A percentile compares a stretch with the other conserved stretches of the same genome.
Conservation (phyloP, 345 rosid species). For the Euphorbia lathyris region DNA sequence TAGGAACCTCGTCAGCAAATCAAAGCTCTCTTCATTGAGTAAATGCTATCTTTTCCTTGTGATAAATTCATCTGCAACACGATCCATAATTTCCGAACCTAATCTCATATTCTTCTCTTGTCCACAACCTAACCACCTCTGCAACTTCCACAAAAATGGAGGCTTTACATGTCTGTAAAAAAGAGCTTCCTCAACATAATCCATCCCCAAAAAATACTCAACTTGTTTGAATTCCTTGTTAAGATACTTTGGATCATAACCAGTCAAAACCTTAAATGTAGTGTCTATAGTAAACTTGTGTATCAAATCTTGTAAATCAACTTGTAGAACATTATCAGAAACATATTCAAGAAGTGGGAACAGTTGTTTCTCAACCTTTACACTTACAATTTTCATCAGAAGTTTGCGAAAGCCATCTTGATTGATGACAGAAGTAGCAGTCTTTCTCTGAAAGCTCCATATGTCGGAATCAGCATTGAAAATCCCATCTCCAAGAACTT, state of each 20-base stretch:
- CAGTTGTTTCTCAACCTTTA: slow-evolving; percentile 41
- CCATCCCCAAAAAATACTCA: slow-evolving; percentile 46
- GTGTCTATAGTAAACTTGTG: slow-evolving; percentile 59
- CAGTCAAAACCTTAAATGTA: slow-evolving; percentile 46
- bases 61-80: slow-evolving; percentile 34
- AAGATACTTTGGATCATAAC: slow-evolving; percentile 53
- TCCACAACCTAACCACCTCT: slow-evolving; percentile 51
- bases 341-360: slow-evolving; percentile 44
- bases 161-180: slow-evolving; percentile 60
- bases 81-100: slow-evolving; percentile 42
- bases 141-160: slow-evolving; percentile 55
- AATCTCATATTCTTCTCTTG: slow-evolving; percentile 51
- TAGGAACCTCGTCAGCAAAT: slow-evolving; percentile 46
- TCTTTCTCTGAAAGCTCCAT: slow-evolving; percentile 50
- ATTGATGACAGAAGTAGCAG: slow-evolving; percentile 30
- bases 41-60: slow-evolving; percentile 33
- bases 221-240: slow-evolving; percentile 43
- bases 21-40: slow-evolving; percentile 21
- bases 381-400: slow-evolving; percentile 27
- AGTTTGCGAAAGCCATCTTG: slow-evolving; percentile 29
- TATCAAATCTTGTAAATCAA: slow-evolving; percentile 60
- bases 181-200: slow-evolving; percentile 47
- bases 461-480: slow-evolving; percentile 41
- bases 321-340: slow-evolving; percentile 16
- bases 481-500: slow-evolving; percentile 59